These are phyloP conservation scores for Opeltia flavorubescens DNA, from an alignment of 495 filamentous ascomycete genomes.

Conservation along the genomic window DNA sequence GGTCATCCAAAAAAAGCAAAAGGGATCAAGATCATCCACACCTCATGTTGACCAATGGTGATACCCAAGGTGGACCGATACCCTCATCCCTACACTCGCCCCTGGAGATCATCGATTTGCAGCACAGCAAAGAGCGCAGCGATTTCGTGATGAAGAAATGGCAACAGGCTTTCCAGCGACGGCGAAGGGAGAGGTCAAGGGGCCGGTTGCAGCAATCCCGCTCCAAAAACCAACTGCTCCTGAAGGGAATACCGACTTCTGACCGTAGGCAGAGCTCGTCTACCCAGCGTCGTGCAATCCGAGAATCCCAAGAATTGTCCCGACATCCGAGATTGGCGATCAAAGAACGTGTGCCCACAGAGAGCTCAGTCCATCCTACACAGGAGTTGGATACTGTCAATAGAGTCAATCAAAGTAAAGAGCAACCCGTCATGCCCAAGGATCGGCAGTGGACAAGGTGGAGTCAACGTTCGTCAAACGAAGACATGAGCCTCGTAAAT, in stretches of 20 bases:
- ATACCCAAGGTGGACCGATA: background rate
- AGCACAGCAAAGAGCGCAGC: conserved; percentile 12
- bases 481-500: too few species aligned
- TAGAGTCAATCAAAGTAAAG: too few species aligned
- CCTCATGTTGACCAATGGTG: background rate
- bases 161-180: conserved; percentile 14
- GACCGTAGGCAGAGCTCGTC: background rate
- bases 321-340: conserved; percentile 7
- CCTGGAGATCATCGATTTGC: background rate
- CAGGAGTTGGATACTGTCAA: too few species aligned
- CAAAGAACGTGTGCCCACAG: conserved; percentile 26
- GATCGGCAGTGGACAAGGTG: too few species aligned
- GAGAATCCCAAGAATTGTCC: background rate
- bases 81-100: background rate
- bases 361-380: too few species aligned
- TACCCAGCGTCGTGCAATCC: background rate
- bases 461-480: too few species aligned
- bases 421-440: too few species aligned
- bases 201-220: conserved; percentile 13
- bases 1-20: background rate
- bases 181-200: conserved; percentile 12
- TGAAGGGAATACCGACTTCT: background rate
- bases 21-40: background rate
- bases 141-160: conserved; percentile 16
- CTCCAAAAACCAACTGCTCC: conserved; percentile 15